Base-by-base conservation (phyloP, 805 yeast species). In the Peterozyma toletana region DNA sequence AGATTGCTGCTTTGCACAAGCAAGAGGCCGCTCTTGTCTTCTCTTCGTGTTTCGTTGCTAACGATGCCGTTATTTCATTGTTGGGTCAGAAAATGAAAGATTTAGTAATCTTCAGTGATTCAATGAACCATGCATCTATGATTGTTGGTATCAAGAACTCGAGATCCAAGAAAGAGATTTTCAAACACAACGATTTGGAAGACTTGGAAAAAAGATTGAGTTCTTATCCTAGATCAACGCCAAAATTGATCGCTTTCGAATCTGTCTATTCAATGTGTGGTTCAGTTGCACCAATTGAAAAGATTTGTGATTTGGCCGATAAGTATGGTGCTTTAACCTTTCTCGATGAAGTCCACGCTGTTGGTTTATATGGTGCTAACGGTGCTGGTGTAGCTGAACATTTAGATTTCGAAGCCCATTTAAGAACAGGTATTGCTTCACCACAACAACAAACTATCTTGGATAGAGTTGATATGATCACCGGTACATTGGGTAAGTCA, bases 381-480 rank as follows among this genome's bases (percentile, higher is more conserved):
- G 99, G 99, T 60, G 99, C 96, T 31, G 99, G 99, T 68, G 98
- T 93, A 44, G 96, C 98, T 39, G 99, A 93, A 66, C 99, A 93
- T 63, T 72, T 85, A 56, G 87, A 93, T 66, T 93, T 89, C 55
- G 86, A 86, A 39, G 80, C 81, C 44, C 95, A 91, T 60, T 77
- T 86, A 58, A 60, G 69, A 46, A 63, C 80, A 13, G 93, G 93
- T 52, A 68, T 79, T 53, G 73, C 73, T 11, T 68, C 77, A 14
- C 76, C 79, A 51, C 64, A 66, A 39, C 54, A 53, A 38, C 64
- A 70, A 45, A 80, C 95, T 9, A 84, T 85, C 33, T 77, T 84
- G 86, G 90, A 83, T 63, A 80, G 97, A 61, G 78, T 93, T 45
- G 99, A 93, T 60, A 87, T 93, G 80, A 81, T 93, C 60, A 91